Base-by-base conservation (phyloP, 768 basidiomycete species). In the Suillus weaverae region DNA sequence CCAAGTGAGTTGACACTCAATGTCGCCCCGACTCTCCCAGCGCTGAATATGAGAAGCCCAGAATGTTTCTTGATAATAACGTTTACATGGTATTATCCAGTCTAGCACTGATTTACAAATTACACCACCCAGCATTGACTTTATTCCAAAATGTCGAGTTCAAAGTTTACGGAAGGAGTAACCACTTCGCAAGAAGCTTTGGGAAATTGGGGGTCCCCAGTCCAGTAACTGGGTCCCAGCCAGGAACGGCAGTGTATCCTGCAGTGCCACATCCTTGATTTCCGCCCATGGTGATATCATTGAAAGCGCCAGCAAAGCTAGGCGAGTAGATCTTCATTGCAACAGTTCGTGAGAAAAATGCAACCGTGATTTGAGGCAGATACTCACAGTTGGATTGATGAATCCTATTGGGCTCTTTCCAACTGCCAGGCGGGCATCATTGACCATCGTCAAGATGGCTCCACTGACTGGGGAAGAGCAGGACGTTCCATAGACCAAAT, bases 1-100 rank as follows among this genome's bases (percentile, higher is more conserved):
- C 92, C 96, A 55, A 97, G 82, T 54, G 96, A 84, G 75, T 98
- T 97, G 48, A 98, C 81, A 70, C 86, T 86, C 33, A 98, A 71
- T 61, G 75, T 65, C 39, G 86, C 84, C n/a, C 86, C 85, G 84
- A 85, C 59, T 79, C 81, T 61, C 76, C 66, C 7, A 91, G 76
- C 20, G 43, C 43, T 10, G 4, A 44, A n/a, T n/a, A n/a, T 44
- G 20, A 44, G 43, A 44, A 20, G 20, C 9, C 20, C 20, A 20
- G 9, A 46, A 46, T 46, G 11, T 43, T 22, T 7, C n/a, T 46
- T 11, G n/a, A 48, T 48, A 48, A 48, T 22, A n/a, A 43, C 5
- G 44, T n/a, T n/a, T 46, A 22, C 13, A 48, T 46, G 44, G 11
- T 22, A 44, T n/a, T 3, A 44, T 46, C n/a, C 44, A n/a, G n/a